Percentiles rank a stretch among this genome's conserved stretches.
These are phyloP conservation scores for Arbutus unedo DNA, from an alignment of 148 eudicot species.

Conservation along the genomic window DNA sequence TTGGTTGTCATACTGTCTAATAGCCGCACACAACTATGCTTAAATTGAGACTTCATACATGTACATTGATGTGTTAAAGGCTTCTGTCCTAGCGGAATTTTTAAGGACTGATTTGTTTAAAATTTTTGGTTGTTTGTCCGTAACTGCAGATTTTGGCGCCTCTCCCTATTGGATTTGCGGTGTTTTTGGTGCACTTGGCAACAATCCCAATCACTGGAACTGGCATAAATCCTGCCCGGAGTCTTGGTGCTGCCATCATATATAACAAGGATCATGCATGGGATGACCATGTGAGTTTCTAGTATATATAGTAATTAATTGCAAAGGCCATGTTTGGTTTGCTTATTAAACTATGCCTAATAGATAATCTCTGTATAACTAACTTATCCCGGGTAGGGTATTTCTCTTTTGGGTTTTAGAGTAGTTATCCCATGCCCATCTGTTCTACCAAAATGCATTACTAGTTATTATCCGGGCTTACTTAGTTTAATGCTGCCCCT, in stretches of 20 bases:
- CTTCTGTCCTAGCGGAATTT: not conserved
- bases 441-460: not conserved
- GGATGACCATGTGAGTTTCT: conserved; percentile 39
- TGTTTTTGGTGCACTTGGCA: conserved; percentile 47
- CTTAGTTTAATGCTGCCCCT: not conserved
- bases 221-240: conserved; percentile 51
- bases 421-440: not conserved
- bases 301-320: not conserved
- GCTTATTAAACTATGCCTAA: not conserved
- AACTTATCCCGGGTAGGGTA: not conserved
- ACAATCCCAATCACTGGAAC: conserved; percentile 52
- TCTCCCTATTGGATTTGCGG: conserved; percentile 48
- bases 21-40: too few species aligned
- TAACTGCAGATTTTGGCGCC: conserved; percentile 46
- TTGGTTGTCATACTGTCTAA: not conserved
- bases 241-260: conserved; percentile 50
- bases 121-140: not conserved
- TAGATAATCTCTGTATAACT: not conserved
- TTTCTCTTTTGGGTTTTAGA: not conserved
- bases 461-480: not conserved
- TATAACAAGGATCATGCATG: conserved; percentile 41
- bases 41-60: not conserved
- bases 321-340: not conserved
- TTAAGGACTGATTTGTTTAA: not conserved
- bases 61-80: not conserved